Conservation (phyloP, 176 grass and related monocot genomes). For the Pontederia paniculata region DNA sequence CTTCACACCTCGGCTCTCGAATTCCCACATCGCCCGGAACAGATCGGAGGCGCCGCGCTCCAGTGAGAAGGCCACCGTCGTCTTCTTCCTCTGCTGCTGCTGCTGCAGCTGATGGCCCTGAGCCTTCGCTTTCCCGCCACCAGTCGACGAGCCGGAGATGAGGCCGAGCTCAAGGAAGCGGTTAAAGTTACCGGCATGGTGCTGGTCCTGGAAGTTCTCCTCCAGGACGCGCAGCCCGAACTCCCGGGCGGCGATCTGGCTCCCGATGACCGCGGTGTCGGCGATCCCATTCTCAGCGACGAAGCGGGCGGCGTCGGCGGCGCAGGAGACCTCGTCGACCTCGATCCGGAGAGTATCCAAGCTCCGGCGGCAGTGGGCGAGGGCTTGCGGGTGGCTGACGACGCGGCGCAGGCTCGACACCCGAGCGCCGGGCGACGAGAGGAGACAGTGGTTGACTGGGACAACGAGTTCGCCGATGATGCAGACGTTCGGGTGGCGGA, state of each 20-base stretch:
- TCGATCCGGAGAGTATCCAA: slow-evolving; percentile 8
- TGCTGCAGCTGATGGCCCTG: not conserved
- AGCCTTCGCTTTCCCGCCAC: too few relatives aligned
- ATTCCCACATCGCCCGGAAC: slow-evolving; percentile 21
- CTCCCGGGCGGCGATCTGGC: slow-evolving; percentile 21
- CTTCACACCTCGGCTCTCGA: slow-evolving; percentile 24
- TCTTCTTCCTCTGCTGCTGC: not conserved
- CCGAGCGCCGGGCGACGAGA: slow-evolving; percentile 14
- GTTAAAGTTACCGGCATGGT: slow-evolving; percentile 13
- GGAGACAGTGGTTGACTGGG: slow-evolving; percentile 28
- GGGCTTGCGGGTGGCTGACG: slow-evolving; percentile 32
- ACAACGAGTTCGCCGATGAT: slow-evolving; percentile 19
- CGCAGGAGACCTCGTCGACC: slow-evolving; percentile 24
- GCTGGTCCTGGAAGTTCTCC: slow-evolving; percentile 23
- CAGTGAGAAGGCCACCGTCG: slow-evolving; percentile 26
- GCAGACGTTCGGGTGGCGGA: slow-evolving; percentile 8
- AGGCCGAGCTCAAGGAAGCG: slow-evolving; percentile 28
- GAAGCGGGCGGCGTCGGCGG: slow-evolving; percentile 23
- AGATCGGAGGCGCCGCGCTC: slow-evolving; percentile 16
- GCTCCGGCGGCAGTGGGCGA: slow-evolving; percentile 18
- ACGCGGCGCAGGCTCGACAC: slow-evolving; percentile 19
- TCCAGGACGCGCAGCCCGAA: slow-evolving; percentile 23
- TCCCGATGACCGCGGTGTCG: slow-evolving; percentile 29
- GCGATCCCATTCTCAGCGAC: slow-evolving; percentile 14
- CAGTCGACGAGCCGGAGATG: not conserved